A percentile compares a stretch with the other conserved stretches of the same genome.
These are phyloP conservation scores for Vitis hybrid DNA, from an alignment of 177 flowering plant species.

Conservation along the genomic window DNA sequence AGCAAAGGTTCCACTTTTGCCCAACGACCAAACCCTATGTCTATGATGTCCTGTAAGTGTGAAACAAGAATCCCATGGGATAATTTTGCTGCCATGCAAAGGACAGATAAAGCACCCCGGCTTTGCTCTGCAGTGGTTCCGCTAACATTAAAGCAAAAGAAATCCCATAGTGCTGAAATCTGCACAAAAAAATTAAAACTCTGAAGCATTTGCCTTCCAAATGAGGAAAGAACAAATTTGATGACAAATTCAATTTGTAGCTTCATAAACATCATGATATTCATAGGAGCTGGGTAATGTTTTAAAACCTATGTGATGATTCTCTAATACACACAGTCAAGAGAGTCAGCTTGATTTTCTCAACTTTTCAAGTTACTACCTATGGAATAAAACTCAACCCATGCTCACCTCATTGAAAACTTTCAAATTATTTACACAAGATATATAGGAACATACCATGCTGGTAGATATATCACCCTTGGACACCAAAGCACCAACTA, in stretches of 20 bases:
- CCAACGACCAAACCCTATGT: conserved; percentile 99
- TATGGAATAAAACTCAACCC: not conserved
- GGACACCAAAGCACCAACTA: conserved; percentile 72
- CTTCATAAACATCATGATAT: too few relatives aligned
- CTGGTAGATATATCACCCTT: conserved; percentile 80
- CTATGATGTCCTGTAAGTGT: conserved; percentile 85
- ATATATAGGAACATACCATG: conserved; percentile 42
- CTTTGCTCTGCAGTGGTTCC: conserved; percentile 94
- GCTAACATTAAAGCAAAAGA: conserved; percentile 81
- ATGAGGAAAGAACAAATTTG: not conserved
- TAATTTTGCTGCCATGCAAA: conserved; percentile 96
- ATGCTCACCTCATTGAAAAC: not conserved
- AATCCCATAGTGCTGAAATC: conserved; percentile 96
- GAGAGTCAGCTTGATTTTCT: not conserved
- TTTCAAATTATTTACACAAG: not conserved
- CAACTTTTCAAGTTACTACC: not conserved
- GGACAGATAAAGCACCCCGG: conserved; percentile 87
- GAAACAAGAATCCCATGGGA: conserved; percentile 63
- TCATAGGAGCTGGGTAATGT: too few relatives aligned
- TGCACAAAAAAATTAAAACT: conserved; percentile 31
- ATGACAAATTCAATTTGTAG: not conserved
- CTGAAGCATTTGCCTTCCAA: not conserved
- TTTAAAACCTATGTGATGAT: too few relatives aligned
- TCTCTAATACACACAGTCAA: not conserved
- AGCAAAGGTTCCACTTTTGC: conserved; percentile 91